phyloP scores from a whole-genome alignment of 139 green algal species.

The Edaphochlamys debaryana region DNA sequence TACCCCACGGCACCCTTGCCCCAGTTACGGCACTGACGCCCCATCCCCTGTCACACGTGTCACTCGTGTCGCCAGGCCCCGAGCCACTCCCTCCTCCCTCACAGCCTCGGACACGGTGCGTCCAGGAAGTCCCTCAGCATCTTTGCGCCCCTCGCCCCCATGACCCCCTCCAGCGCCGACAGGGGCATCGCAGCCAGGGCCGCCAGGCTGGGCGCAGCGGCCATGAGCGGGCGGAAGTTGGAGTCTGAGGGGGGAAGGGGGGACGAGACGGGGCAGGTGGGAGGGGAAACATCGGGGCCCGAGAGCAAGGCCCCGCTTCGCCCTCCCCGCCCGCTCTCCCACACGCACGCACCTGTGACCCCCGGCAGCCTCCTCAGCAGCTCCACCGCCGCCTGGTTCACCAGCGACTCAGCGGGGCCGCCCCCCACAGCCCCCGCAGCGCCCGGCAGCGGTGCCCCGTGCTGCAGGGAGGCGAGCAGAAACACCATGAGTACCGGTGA shows the following conservation, averaged over 20 bases:
- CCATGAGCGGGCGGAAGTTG: conserved; percentile 84
- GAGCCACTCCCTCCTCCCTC: too few species aligned
- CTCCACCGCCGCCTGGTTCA: conserved; percentile 84
- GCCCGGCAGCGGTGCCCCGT: conserved; percentile 26
- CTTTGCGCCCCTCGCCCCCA: conserved; percentile 71
- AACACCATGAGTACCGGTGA: too few species aligned
- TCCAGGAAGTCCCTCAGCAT: conserved; percentile 86
- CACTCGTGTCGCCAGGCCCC: too few species aligned
- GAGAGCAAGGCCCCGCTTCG: too few species aligned
- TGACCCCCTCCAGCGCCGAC: conserved; percentile 63
- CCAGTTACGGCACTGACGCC: too few species aligned
- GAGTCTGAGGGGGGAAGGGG: conserved; percentile 49
- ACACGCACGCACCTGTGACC: conserved; percentile 58
- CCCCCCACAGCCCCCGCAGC: not conserved
- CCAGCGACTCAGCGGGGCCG: conserved; percentile 57
- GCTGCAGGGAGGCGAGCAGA: conserved; percentile 90
- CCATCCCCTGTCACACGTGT: too few species aligned
- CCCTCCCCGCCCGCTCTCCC: too few species aligned
- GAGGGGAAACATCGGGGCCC: too few species aligned
- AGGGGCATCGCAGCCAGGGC: conserved; percentile 69
- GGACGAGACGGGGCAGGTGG: not conserved
- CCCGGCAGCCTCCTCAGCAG: conserved; percentile 88
- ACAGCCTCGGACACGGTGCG: conserved; percentile 55
- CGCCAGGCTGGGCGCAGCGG: conserved; percentile 64
- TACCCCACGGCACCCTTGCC: too few species aligned